Conservation (phyloP, 257 asterid genomes). For the Paraleonurus japonicus region DNA sequence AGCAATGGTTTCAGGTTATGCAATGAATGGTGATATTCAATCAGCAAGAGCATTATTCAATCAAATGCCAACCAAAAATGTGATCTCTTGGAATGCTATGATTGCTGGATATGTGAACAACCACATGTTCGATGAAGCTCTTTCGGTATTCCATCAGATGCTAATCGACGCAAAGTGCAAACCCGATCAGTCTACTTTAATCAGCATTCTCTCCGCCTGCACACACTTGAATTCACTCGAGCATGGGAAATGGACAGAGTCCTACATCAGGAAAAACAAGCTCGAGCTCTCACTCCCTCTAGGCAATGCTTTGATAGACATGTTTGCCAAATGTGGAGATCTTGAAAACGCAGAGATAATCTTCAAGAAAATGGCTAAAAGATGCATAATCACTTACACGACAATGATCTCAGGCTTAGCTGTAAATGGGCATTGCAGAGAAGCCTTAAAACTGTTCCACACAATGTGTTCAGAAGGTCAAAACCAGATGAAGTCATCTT, state of each 20-base stretch:
- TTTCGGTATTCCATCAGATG: conserved; percentile 39
- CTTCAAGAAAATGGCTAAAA: conserved; percentile 36
- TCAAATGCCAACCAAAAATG: conserved; percentile 42
- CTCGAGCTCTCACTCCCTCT: conserved; percentile 38
- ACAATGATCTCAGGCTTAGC: conserved; percentile 51
- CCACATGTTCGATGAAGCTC: conserved; percentile 48
- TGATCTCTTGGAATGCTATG: conserved; percentile 63
- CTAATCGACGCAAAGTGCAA: conserved; percentile 40
- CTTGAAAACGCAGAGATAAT: conserved; percentile 39
- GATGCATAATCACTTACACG: conserved; percentile 56
- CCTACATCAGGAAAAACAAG: conserved; percentile 37
- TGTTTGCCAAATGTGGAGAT: conserved; percentile 60
- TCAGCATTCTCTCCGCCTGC: conserved; percentile 46
- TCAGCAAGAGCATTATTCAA: conserved; percentile 37
- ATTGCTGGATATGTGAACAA: conserved; percentile 48
- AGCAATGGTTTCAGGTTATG: conserved; percentile 45
- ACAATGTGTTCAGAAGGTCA: conserved; percentile 36
- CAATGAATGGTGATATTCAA: conserved; percentile 33
- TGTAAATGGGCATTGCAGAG: conserved; percentile 37
- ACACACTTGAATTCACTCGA: conserved; percentile 44
- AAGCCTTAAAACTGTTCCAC: conserved; percentile 41
- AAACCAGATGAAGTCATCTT: conserved; percentile 51
- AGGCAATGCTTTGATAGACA: conserved; percentile 53
- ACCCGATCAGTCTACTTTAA: conserved; percentile 49
- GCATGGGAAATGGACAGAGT: conserved; percentile 55